Evolutionary conservation across 306 rosid species (phyloP).

Genomic region (Dalbergia cochinchinensis): DNA sequence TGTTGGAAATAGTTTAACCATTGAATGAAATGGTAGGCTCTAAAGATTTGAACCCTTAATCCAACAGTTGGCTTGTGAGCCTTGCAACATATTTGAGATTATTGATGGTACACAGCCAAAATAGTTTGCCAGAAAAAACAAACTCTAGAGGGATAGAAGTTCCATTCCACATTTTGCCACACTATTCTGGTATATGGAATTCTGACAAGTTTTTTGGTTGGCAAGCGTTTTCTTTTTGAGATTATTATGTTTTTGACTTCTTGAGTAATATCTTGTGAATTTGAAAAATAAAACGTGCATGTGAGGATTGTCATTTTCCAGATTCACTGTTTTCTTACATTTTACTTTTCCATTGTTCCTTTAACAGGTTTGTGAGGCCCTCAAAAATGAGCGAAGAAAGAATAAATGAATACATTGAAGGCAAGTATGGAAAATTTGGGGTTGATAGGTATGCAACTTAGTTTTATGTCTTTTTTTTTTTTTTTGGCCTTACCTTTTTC

Average conservation of each 20-base stretch:
- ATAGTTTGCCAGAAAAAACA: too few relatives aligned
- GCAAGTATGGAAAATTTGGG: conserved; percentile 93
- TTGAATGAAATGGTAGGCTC: conserved; percentile 21
- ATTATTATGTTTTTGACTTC: conserved; percentile 27
- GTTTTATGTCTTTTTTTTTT: conserved; percentile 6
- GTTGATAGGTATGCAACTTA: conserved; percentile 75
- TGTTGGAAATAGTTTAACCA: background rate
- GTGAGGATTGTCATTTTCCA: conserved; percentile 11
- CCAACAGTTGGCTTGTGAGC: conserved; percentile 21
- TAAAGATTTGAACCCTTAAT: conserved; percentile 34
- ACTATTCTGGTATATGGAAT: too few relatives aligned
- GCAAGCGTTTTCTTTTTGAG: background rate
- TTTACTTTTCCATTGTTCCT: conserved; percentile 39
- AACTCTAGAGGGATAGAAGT: too few relatives aligned
- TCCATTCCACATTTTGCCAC: too few relatives aligned
- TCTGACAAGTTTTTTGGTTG: too few relatives aligned
- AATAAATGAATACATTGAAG: conserved; percentile 84
- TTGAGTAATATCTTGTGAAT: conserved; percentile 27
- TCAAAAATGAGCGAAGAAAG: conserved; percentile 71
- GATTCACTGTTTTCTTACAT: conserved; percentile 1
- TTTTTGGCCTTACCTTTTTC: conserved; percentile 5
- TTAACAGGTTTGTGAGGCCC: conserved; percentile 90
- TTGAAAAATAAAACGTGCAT: conserved; percentile 17
- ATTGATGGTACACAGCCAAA: background rate
- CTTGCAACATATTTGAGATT: conserved; percentile 25